These are phyloP conservation scores for Bacidia rubella DNA, from an alignment of 495 filamentous ascomycete genomes.

Conservation along the genomic window DNA sequence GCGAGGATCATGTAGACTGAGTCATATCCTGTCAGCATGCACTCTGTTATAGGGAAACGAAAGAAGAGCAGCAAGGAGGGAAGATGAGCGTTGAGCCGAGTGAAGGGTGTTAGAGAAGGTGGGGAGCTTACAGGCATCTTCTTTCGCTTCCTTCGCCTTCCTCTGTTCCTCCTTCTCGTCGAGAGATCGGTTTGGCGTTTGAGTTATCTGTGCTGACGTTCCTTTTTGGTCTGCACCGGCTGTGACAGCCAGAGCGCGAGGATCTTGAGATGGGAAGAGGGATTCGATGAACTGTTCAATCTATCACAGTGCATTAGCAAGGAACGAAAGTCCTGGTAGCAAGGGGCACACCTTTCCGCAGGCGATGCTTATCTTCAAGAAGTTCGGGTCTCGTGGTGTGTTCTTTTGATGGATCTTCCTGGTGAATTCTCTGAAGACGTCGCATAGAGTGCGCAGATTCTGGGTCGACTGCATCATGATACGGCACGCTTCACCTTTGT, in stretches of 20 bases:
- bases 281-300: constrained; percentile 96
- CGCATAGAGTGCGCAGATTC: constrained; percentile 66
- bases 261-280: constrained; percentile 69
- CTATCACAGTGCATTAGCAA: no score
- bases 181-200: constrained; percentile 16
- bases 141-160: constrained; percentile 29
- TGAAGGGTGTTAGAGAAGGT: background rate
- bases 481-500: constrained; percentile 82
- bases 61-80: no score
- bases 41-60: background rate
- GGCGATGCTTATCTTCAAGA: constrained; percentile 77
- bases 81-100: background rate
- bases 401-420: constrained; percentile 88
- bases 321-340: no score
- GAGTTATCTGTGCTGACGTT: no score
- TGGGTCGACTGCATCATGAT: constrained; percentile 88
- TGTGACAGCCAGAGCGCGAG: constrained; percentile 28
- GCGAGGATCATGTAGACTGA: constrained; percentile 47
- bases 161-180: constrained; percentile 35
- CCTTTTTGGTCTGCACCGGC: constrained; percentile 2
- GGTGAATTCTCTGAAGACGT: constrained; percentile 61
- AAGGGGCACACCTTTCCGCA: constrained; percentile 84
- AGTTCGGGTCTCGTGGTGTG: constrained; percentile 85
- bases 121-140: constrained; percentile 14
- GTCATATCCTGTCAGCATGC: constrained; percentile 5